Percentiles rank a stretch among this genome's conserved stretches.
phyloP scores from a whole-genome alignment of 148 eudicot species.

The Diospyros lotus region DNA sequence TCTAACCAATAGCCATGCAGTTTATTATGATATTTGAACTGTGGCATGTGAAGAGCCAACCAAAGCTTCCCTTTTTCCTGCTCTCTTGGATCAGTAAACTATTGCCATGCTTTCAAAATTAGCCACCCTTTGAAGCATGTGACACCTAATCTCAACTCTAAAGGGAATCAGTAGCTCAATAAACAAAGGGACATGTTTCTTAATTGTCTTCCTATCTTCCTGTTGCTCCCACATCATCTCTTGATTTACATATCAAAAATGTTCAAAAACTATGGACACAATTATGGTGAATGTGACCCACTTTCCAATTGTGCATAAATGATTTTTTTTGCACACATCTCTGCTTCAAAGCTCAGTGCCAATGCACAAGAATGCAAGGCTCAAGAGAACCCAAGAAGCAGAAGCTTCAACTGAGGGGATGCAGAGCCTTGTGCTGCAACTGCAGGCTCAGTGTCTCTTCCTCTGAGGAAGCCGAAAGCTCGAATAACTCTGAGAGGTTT shows the following conservation, averaged over 20 bases:
- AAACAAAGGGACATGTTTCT: slow-evolving; percentile 14
- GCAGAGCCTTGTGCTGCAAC: slow-evolving; percentile 56
- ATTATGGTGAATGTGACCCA: slow-evolving; percentile 35
- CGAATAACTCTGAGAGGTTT: slow-evolving; percentile 22
- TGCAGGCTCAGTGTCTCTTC: slow-evolving; percentile 61
- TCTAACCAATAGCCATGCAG: too few relatives aligned
- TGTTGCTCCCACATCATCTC: slow-evolving; percentile 5
- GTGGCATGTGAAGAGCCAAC: not conserved
- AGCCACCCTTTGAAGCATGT: slow-evolving; percentile 7
- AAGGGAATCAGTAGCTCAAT: slow-evolving; percentile 15
- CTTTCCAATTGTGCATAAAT: slow-evolving; percentile 26
- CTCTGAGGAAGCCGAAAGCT: slow-evolving; percentile 33
- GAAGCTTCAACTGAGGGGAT: slow-evolving; percentile 33
- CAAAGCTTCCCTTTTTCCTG: not conserved
- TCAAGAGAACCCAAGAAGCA: slow-evolving; percentile 31
- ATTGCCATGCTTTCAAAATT: slow-evolving; percentile 1
- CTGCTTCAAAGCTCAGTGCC: slow-evolving; percentile 14
- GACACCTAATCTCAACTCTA: slow-evolving; percentile 21
- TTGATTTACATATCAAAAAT: not conserved
- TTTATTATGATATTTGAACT: too few relatives aligned
- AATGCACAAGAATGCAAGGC: slow-evolving; percentile 31
- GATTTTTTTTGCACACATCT: slow-evolving; percentile 12
- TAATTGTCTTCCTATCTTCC: slow-evolving; percentile 11
- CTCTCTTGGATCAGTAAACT: not conserved
- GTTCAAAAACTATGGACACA: slow-evolving; percentile 22